Conservation (phyloP, 2,329 filamentous ascomycete genomes). For the Colletotrichum noveboracense region DNA sequence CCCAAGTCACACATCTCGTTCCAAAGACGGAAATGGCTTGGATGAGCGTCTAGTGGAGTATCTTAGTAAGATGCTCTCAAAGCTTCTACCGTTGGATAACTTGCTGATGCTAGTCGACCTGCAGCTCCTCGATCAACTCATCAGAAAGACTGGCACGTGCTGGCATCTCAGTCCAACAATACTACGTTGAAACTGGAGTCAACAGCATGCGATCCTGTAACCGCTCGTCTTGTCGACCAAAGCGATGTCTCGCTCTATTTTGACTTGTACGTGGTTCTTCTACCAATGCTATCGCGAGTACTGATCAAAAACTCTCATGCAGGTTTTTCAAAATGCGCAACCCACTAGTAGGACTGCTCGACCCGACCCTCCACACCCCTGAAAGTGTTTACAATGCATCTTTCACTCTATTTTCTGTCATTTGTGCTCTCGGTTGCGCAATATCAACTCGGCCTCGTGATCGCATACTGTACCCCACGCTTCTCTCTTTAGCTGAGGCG, state of each 20-base stretch:
- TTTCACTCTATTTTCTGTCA: slow-evolving; percentile 29
- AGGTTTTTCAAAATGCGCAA: slow-evolving; percentile 29
- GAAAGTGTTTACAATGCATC: slow-evolving; percentile 26
- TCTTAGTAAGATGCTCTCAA: slow-evolving; percentile 13
- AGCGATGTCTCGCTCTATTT: slow-evolving; percentile 19
- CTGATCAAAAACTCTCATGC: neutral
- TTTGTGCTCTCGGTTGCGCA: slow-evolving; percentile 30
- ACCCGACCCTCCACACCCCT: slow-evolving; percentile 27
- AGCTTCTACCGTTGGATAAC: neutral
- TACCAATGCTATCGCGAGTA: too few species aligned
- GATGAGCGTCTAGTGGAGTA: slow-evolving; percentile 5
- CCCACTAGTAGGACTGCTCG: slow-evolving; percentile 27
- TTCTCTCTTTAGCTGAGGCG: slow-evolving; percentile 26
- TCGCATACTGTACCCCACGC: slow-evolving; percentile 24
- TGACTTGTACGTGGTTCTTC: neutral
- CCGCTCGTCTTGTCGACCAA: slow-evolving; percentile 26
- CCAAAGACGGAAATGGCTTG: neutral
- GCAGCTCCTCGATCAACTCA: neutral
- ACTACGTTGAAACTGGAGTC: slow-evolving; percentile 26
- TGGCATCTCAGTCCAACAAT: slow-evolving; percentile 24
- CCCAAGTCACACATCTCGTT: neutral
- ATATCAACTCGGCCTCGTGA: slow-evolving; percentile 28
- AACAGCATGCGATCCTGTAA: slow-evolving; percentile 25
- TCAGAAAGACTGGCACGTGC: slow-evolving; percentile 26
- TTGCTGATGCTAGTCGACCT: neutral